Percentiles rank a stretch among this genome's conserved stretches.
phyloP scores from a whole-genome alignment of 805 yeast species.

The Cephaloascus fragrans region DNA sequence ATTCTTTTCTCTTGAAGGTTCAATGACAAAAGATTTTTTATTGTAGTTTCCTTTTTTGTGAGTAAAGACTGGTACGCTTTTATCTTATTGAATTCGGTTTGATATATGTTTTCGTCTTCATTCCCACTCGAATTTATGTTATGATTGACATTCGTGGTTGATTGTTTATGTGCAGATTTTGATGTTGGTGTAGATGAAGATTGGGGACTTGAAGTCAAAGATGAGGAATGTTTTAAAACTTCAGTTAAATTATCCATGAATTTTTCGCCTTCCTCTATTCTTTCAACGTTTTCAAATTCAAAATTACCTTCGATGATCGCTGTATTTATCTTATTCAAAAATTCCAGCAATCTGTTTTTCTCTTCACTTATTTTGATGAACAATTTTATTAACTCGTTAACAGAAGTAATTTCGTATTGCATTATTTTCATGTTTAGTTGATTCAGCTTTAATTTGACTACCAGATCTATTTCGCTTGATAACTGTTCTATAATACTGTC shows the following conservation, averaged over 20 bases:
- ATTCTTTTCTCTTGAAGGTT: not conserved
- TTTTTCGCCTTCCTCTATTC: not conserved
- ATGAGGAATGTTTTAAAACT: too few species aligned
- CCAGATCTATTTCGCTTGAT: not conserved
- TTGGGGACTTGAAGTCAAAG: too few species aligned
- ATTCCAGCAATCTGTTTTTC: not conserved
- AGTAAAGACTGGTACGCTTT: not conserved
- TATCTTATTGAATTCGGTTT: not conserved
- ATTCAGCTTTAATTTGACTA: too few species aligned
- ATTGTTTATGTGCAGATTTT: too few species aligned
- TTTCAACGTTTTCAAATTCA: not conserved
- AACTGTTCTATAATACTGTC: not conserved
- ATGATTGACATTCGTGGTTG: not conserved
- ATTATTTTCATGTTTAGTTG: not conserved
- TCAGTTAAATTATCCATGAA: not conserved
- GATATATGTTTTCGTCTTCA: not conserved
- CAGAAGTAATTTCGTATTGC: not conserved
- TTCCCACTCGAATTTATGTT: not conserved
- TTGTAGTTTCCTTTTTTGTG: slow-evolving; percentile 1
- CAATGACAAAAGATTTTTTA: too few species aligned
- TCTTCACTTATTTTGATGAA: not conserved
- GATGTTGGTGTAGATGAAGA: not conserved
- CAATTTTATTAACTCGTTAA: not conserved
- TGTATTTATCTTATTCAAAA: too few species aligned
- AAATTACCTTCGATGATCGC: not conserved